Percentiles rank a stretch among this genome's conserved stretches.
These are phyloP conservation scores for Conringia planisiliqua DNA, from an alignment of 345 rosid species.

Conservation along the genomic window DNA sequence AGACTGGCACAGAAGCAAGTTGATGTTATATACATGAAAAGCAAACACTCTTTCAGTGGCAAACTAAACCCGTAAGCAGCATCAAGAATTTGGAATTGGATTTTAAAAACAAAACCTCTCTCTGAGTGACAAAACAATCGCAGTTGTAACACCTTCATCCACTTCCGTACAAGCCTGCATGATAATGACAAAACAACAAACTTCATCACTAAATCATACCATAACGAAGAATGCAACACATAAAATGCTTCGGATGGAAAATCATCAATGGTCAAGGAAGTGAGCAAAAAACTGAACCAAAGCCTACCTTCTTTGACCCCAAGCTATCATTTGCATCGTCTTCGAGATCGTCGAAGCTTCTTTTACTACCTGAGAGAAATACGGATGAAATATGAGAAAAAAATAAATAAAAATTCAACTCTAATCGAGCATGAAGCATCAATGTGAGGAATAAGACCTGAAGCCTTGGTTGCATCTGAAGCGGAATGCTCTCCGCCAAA, in stretches of 20 bases:
- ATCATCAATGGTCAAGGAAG: background rate
- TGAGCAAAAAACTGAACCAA: background rate
- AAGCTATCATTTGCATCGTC: conserved; percentile 80
- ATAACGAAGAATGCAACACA: background rate
- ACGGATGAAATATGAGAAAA: background rate
- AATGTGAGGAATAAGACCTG: conserved; percentile 42
- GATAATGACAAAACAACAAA: background rate
- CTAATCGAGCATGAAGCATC: background rate
- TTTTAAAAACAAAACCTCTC: conserved; percentile 53
- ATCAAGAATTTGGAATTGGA: background rate
- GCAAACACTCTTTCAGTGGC: background rate
- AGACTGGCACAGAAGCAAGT: conserved; percentile 51
- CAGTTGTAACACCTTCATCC: conserved; percentile 69
- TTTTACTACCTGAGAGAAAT: conserved; percentile 50
- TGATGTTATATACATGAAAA: background rate
- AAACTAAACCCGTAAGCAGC: background rate
- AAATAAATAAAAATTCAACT: background rate
- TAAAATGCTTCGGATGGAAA: too few relatives aligned
- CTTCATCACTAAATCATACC: background rate
- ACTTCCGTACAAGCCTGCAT: conserved; percentile 52
- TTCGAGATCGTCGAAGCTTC: conserved; percentile 76
- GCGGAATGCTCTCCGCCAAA: conserved; percentile 76
- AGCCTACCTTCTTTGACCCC: conserved; percentile 65
- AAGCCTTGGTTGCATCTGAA: conserved; percentile 36
- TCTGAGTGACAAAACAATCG: conserved; percentile 78